Conservation (phyloP, 192 early-diverging fungal genomes). For the Coemansia nantahalensis region DNA sequence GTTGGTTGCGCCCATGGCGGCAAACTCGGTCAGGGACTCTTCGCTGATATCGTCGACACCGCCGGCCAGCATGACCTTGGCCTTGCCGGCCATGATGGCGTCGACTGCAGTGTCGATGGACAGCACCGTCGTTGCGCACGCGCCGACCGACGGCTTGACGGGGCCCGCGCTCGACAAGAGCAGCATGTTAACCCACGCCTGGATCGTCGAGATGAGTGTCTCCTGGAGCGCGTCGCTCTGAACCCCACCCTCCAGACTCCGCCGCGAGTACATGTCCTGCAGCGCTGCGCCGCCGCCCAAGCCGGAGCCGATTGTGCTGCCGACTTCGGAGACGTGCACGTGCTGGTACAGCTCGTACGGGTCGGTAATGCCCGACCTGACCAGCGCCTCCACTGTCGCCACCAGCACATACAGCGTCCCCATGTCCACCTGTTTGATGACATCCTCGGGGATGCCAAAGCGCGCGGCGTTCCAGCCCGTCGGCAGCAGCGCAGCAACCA, state of each 20-base stretch:
- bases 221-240: slow-evolving; percentile 88
- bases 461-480: slow-evolving; percentile 57
- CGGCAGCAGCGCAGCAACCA: slow-evolving; percentile 69
- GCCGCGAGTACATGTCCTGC: slow-evolving; percentile 70
- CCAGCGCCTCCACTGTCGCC: slow-evolving; percentile 87
- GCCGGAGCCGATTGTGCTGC: slow-evolving; percentile 85
- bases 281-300: slow-evolving; percentile 80
- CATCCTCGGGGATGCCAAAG: slow-evolving; percentile 62
- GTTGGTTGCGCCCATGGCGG: too few relatives aligned
- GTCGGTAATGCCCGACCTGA: slow-evolving; percentile 88
- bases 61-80: too few relatives aligned
- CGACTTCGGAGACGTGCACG: slow-evolving; percentile 91
- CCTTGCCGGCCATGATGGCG: too few relatives aligned
- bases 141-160: too few relatives aligned
- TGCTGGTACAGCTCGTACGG: slow-evolving; percentile 91
- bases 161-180: too few relatives aligned
- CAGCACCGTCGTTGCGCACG: too few relatives aligned
- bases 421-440: slow-evolving; percentile 84
- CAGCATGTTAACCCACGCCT: too few relatives aligned
- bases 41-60: too few relatives aligned
- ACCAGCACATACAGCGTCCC: slow-evolving; percentile 84
- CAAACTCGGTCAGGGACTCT: too few relatives aligned
- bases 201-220: too few relatives aligned
- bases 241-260: slow-evolving; percentile 72
- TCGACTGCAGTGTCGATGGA: too few relatives aligned